Evolutionary conservation across 768 basidiomycete genomes (phyloP).

Genomic region (Trametes cubensis): DNA sequence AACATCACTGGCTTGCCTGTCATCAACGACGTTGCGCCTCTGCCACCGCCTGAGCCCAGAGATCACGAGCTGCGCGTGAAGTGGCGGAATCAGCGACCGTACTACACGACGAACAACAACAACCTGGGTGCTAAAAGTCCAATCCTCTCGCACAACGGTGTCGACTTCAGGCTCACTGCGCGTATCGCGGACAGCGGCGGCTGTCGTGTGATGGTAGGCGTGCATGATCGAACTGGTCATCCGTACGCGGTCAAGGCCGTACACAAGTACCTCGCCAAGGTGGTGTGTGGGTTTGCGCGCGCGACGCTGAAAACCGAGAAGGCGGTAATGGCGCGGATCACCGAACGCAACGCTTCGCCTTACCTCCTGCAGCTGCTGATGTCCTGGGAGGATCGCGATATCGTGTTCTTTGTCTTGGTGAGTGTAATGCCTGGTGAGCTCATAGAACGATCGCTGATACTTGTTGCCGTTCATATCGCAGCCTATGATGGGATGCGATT

Average conservation of each 20-base stretch:
- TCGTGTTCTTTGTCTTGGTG: constrained; percentile 24
- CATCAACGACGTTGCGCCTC: too few relatives aligned
- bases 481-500: constrained; percentile 3
- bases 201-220: background rate
- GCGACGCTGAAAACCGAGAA: background rate
- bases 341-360: background rate
- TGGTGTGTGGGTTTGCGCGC: background rate
- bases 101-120: background rate
- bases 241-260: constrained; percentile 12
- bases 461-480: background rate
- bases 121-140: background rate
- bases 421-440: background rate
- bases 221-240: background rate
- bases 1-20: too few relatives aligned
- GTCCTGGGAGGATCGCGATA: constrained; percentile 15
- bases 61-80: background rate
- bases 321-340: constrained; percentile 4
- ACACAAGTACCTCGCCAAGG: background rate
- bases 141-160: background rate
- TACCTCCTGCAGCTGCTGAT: constrained; percentile 14
- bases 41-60: background rate
- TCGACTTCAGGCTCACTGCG: background rate
- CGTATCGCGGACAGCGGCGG: background rate
- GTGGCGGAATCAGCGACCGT: background rate
- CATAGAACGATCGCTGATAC: too few relatives aligned